phyloP scores from a whole-genome alignment of 2,329 filamentous ascomycete species.

The Penicillium sp. region DNA sequence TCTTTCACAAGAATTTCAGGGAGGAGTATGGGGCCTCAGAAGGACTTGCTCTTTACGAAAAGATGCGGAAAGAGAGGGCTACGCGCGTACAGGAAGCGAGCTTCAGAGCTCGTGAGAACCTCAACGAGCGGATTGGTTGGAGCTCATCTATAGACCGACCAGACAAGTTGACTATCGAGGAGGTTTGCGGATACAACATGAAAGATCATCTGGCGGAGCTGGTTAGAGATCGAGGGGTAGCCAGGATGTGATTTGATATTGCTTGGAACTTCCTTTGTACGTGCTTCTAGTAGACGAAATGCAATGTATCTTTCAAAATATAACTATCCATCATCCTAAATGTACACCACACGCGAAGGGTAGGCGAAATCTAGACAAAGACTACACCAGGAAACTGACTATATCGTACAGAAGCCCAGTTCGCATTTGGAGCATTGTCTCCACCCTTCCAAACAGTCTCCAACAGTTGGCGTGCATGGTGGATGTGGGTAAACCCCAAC shows the following conservation, averaged over 20 bases:
- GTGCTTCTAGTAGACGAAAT: too few relatives aligned
- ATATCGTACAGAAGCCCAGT: conserved; percentile 27
- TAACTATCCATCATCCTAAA: too few relatives aligned
- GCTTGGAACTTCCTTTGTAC: too few relatives aligned
- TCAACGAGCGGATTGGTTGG: conserved; percentile 27
- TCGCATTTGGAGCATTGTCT: conserved; percentile 12
- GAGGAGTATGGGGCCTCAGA: conserved; percentile 15
- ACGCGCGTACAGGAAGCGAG: conserved; percentile 27
- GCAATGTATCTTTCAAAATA: too few relatives aligned
- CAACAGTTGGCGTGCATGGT: conserved; percentile 34
- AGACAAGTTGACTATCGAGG: conserved; percentile 28
- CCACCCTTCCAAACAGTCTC: conserved; percentile 34
- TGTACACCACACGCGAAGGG: too few relatives aligned
- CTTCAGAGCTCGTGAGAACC: conserved; percentile 20
- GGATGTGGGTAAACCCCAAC: conserved; percentile 39
- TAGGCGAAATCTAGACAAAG: conserved; percentile 10
- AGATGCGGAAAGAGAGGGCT: conserved; percentile 24
- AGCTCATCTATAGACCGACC: conserved; percentile 20
- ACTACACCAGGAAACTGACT: conserved; percentile 23
- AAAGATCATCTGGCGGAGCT: conserved; percentile 8
- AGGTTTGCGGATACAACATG: conserved; percentile 29
- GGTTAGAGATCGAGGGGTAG: neutral
- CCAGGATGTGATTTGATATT: too few relatives aligned
- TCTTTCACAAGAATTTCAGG: conserved; percentile 25
- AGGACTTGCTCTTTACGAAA: conserved; percentile 23